A percentile compares a stretch with the other conserved stretches of the same genome.
phyloP scores from a whole-genome alignment of 768 basidiomycete genomes.

The Serendipita vermifera region DNA sequence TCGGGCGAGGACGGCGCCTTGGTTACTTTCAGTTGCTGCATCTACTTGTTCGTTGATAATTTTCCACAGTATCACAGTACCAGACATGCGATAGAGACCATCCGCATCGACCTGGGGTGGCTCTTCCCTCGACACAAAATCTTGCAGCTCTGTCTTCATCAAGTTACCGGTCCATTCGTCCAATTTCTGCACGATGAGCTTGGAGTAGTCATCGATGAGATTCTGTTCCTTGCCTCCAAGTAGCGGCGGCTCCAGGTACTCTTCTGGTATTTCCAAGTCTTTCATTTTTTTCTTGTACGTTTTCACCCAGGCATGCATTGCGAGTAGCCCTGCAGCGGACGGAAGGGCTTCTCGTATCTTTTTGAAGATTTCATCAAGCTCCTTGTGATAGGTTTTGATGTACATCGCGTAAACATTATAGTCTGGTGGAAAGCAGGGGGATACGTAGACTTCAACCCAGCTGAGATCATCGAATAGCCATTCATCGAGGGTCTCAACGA shows the following conservation, averaged over 20 bases:
- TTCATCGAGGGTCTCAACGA: conserved; percentile 55
- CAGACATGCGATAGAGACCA: conserved; percentile 80
- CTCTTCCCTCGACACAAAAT: conserved; percentile 69
- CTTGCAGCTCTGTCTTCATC: conserved; percentile 77
- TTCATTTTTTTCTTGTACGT: conserved; percentile 94
- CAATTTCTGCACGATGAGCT: conserved; percentile 83
- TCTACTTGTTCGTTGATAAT: conserved; percentile 98
- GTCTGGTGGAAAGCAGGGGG: conserved; percentile 80
- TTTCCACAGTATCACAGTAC: conserved; percentile 91
- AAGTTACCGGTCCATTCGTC: conserved; percentile 95
- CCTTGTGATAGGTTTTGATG: conserved; percentile 81
- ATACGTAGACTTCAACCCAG: conserved; percentile 80
- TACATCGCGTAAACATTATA: conserved; percentile 80
- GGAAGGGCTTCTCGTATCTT: conserved; percentile 57
- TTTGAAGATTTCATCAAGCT: conserved; percentile 61
- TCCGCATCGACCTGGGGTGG: conserved; percentile 85
- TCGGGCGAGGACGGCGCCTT: conserved; percentile 81
- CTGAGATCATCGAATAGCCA: conserved; percentile 96
- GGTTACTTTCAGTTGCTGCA: conserved; percentile 87
- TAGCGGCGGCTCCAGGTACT: conserved; percentile 77
- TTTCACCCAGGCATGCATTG: conserved; percentile 87
- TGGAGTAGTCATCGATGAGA: conserved; percentile 90
- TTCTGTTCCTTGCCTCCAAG: conserved; percentile 88
- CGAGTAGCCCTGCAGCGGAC: conserved; percentile 78
- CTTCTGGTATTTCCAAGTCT: conserved; percentile 71